phyloP scores from a whole-genome alignment of 2,329 filamentous ascomycete species.

The Epichloe scottii region DNA sequence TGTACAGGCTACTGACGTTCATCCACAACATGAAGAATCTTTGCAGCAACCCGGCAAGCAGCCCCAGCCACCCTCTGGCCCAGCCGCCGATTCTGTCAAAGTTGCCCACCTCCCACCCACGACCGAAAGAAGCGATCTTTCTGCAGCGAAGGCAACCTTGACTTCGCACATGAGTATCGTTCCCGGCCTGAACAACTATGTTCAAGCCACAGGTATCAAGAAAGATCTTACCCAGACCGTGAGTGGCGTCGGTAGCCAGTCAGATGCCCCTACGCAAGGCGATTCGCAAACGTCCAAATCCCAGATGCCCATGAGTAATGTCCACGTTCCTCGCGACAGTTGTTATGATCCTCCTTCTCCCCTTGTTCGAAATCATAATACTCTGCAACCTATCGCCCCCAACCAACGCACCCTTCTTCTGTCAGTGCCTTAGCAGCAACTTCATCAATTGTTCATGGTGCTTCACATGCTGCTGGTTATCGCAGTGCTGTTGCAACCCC shows the following conservation, averaged over 20 bases:
- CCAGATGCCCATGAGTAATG: conserved; percentile 7
- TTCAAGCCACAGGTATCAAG: conserved; percentile 8
- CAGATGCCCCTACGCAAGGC: conserved; percentile 21
- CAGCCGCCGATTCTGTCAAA: neutral
- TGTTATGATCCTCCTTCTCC: conserved; percentile 37
- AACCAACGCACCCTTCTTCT: conserved; percentile 57
- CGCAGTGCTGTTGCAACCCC: conserved; percentile 18
- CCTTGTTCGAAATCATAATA: conserved; percentile 61
- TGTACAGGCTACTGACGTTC: conserved; percentile 9
- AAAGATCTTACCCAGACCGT: conserved; percentile 17
- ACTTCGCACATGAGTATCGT: conserved; percentile 12
- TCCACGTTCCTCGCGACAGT: conserved; percentile 11
- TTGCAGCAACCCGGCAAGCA: neutral
- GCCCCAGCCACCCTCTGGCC: neutral
- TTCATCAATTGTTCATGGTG: conserved; percentile 1
- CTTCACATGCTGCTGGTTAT: neutral
- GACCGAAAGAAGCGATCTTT: neutral
- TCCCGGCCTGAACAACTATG: conserved; percentile 21
- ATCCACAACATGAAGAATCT: conserved; percentile 8
- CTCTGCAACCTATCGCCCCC: conserved; percentile 64
- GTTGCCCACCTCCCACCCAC: neutral
- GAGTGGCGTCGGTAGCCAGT: conserved; percentile 28
- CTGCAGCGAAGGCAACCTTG: conserved; percentile 5
- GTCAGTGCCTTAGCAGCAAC: conserved; percentile 25
- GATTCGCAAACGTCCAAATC: conserved; percentile 15